Base-by-base conservation (phyloP, 768 basidiomycete species). In the Cyathus striatus region DNA sequence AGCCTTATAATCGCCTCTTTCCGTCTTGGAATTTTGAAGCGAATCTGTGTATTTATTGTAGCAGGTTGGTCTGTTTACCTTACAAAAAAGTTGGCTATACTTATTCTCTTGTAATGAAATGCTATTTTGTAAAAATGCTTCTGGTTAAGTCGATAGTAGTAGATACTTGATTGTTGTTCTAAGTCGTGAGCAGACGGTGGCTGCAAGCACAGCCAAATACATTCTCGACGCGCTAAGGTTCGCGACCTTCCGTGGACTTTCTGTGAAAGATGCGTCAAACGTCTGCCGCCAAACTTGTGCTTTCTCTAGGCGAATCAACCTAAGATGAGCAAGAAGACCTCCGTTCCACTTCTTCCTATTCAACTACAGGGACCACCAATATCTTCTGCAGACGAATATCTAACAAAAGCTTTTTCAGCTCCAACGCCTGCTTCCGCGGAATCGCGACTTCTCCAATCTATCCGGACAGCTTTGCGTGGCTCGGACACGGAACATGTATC, bases 391-490 rank as follows among this genome's bases (percentile, higher is more conserved):
- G 51, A 57, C 46, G 58, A 64, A 43, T 69, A 68, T 48, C 63
- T 80, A 14, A 50, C 64, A 22, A 56, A 58, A 23, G 52, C 57
- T 22, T 48, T 60, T 16, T 44, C 45, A 38, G 42, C 61, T 35
- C 38, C 43, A 41, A 39, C 35, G 22, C 40, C 55, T 1, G 43
- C 50, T 5, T 36, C 57, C 12, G 45, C 54, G 34, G 68, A 70
- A 45, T 65, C 64, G 5, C 57, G 62, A 14, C 63, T 88, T 1
- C 66, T 86, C 27, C 68, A 65, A 44, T 66, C 83, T 20, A 82
- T 87, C 41, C 73, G 73, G 27, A 59, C 57, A n/a, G 81, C 79
- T 12, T 65, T 87, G 27, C 78, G 74, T 23, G 81, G 81, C 36
- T 66, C 73, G 14, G 68, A 72, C 30, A 66, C 72, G 23, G 68